A percentile compares a stretch with the other conserved stretches of the same genome.
Evolutionary conservation across 305 asterid genomes (phyloP).

Genomic region (Striga hermonthica): DNA sequence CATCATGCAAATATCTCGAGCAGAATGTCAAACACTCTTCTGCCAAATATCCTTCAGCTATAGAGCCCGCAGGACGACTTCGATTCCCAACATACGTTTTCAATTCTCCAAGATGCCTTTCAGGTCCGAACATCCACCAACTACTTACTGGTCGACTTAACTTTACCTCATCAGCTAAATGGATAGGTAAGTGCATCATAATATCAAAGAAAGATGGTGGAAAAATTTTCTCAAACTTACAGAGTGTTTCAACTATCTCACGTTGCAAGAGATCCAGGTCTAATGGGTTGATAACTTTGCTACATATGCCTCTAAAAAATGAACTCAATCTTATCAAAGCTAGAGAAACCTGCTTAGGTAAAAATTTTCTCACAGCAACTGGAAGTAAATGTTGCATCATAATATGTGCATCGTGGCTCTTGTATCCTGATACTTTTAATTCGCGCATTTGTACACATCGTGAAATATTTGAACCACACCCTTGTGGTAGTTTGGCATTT

Average conservation of each 20-base stretch:
- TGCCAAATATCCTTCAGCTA: constrained; percentile 9
- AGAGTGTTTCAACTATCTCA: neutral
- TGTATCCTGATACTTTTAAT: neutral
- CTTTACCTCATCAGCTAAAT: constrained; percentile 3
- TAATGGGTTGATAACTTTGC: neutral
- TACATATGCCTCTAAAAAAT: neutral
- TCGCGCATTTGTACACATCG: neutral
- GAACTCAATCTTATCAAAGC: neutral
- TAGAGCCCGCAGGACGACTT: neutral
- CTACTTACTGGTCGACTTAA: neutral
- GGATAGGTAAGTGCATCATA: neutral
- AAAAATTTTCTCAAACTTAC: neutral
- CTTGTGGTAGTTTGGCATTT: neutral
- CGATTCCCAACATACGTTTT: neutral
- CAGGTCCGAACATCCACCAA: constrained; percentile 1
- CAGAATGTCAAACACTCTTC: neutral
- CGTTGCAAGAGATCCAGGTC: neutral
- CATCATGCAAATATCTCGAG: constrained; percentile 10
- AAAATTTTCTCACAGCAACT: neutral
- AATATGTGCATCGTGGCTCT: neutral
- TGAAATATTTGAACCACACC: neutral
- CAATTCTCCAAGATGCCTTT: neutral
- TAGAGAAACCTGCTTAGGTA: neutral
- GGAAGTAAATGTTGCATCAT: neutral
- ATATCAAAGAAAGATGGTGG: neutral